Conservation (phyloP, 2,329 filamentous ascomycete species). For the Diplocarpon mali region DNA sequence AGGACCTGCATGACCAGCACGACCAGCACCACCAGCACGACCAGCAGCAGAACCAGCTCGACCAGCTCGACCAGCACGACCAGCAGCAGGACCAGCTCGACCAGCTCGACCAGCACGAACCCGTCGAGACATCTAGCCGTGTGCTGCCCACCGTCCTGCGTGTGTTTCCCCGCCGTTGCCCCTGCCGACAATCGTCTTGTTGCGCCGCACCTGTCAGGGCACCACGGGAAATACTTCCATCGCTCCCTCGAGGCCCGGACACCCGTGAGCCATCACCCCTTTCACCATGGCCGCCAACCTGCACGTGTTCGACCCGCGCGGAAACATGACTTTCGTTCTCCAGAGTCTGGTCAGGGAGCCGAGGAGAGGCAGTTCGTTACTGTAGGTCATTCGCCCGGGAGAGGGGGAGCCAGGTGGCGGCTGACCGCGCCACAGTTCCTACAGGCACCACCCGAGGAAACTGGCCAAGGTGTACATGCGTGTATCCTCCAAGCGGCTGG, state of each 20-base stretch:
- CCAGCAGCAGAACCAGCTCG: too few species aligned
- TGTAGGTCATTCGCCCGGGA: slow-evolving; percentile 2
- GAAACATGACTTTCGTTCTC: slow-evolving; percentile 8
- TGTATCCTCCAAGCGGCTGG: slow-evolving; percentile 3
- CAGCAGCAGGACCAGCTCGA: too few species aligned
- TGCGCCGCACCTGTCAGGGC: too few species aligned
- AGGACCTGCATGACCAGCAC: too few species aligned
- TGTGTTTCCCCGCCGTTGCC: too few species aligned
- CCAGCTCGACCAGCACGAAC: too few species aligned
- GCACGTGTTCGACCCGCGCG: slow-evolving; percentile 5
- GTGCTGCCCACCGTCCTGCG: too few species aligned
- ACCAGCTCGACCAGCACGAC: too few species aligned
- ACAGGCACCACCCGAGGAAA: slow-evolving; percentile 3
- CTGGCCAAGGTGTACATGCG: slow-evolving; percentile 5
- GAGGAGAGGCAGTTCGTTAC: slow-evolving; percentile 6
- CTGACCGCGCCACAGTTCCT: slow-evolving; percentile 1
- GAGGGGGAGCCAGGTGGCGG: background rate
- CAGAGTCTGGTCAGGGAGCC: slow-evolving; percentile 6
- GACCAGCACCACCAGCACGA: too few species aligned
- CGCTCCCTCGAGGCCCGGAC: background rate
- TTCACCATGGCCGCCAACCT: slow-evolving; percentile 5
- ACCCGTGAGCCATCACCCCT: too few species aligned
- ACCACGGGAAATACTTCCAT: background rate
- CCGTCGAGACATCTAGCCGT: too few species aligned
- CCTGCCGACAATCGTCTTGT: too few species aligned